Evolutionary conservation across 495 filamentous ascomycete species (phyloP).

Genomic region (Astrocystis sublimbata): DNA sequence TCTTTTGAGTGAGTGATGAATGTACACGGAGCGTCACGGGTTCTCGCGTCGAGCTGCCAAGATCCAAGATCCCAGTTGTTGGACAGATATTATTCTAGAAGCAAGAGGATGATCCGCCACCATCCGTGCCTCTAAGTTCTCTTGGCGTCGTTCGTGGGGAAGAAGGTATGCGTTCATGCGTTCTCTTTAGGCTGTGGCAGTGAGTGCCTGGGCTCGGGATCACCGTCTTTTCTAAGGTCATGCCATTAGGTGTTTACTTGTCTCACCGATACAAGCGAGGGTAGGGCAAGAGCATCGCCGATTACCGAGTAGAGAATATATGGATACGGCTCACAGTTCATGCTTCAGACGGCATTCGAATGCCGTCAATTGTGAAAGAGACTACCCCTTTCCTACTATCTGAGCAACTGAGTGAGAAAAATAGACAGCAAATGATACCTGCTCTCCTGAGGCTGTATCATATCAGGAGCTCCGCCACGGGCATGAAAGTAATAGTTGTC

Average conservation of each 20-base stretch:
- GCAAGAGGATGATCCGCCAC: background rate
- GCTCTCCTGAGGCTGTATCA: background rate
- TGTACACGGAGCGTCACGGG: background rate
- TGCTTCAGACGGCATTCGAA: background rate
- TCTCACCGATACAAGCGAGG: background rate
- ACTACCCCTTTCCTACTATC: background rate
- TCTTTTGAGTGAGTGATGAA: conserved; percentile 5
- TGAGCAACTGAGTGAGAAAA: background rate
- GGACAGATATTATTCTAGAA: conserved; percentile 1
- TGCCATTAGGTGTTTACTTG: background rate
- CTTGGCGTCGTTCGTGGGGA: background rate
- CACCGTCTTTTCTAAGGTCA: background rate
- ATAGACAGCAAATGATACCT: background rate
- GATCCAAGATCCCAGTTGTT: background rate
- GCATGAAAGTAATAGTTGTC: background rate
- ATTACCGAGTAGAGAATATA: background rate
- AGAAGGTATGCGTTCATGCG: background rate
- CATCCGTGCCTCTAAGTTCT: background rate
- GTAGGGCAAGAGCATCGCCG: background rate
- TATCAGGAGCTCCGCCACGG: background rate
- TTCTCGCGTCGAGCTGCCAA: background rate
- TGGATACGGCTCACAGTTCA: background rate
- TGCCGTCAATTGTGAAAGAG: background rate
- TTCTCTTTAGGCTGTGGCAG: background rate
- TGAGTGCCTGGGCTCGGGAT: background rate